These are phyloP conservation scores for Coelastrella sp. DNA, from an alignment of 139 green algal genomes.

Conservation along the genomic window DNA sequence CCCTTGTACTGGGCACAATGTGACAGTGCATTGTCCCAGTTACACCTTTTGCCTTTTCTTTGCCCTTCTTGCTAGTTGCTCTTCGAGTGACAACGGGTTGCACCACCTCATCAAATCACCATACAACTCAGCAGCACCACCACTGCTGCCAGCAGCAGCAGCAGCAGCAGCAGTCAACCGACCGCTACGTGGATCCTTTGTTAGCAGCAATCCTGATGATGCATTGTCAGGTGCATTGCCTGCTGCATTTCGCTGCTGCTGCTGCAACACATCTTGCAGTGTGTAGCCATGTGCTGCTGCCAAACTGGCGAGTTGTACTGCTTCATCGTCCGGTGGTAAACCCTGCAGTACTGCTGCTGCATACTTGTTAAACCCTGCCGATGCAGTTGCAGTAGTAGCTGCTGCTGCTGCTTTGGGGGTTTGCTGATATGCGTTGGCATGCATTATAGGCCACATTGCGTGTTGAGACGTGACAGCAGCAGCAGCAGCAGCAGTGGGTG, in stretches of 20 bases:
- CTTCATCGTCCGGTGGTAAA: constrained; percentile 70
- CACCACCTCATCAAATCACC: constrained; percentile 26
- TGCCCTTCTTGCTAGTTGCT: neutral
- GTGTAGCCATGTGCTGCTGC: constrained; percentile 57
- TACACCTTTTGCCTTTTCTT: neutral
- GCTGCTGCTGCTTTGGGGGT: too few relatives aligned
- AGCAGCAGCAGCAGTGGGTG: constrained; percentile 11
- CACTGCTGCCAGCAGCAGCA: neutral
- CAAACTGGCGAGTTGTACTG: constrained; percentile 60
- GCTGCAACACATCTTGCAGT: constrained; percentile 57
- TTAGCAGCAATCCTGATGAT: constrained; percentile 18
- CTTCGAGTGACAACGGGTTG: neutral
- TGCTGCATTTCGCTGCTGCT: neutral
- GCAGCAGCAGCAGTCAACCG: constrained; percentile 7
- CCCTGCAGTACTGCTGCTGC: constrained; percentile 48
- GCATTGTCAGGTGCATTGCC: neutral
- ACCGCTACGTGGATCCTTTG: constrained; percentile 38
- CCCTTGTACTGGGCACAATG: too few relatives aligned
- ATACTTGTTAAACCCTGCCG: constrained; percentile 43
- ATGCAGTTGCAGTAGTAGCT: constrained; percentile 2
- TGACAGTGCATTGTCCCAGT: too few relatives aligned
- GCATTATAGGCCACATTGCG: too few relatives aligned
- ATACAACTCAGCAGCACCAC: constrained; percentile 16
- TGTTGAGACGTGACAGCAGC: too few relatives aligned
- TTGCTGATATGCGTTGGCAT: too few relatives aligned